Conservation (phyloP, 2,329 filamentous ascomycete species). For the Pseudogymnoascus sp. region DNA sequence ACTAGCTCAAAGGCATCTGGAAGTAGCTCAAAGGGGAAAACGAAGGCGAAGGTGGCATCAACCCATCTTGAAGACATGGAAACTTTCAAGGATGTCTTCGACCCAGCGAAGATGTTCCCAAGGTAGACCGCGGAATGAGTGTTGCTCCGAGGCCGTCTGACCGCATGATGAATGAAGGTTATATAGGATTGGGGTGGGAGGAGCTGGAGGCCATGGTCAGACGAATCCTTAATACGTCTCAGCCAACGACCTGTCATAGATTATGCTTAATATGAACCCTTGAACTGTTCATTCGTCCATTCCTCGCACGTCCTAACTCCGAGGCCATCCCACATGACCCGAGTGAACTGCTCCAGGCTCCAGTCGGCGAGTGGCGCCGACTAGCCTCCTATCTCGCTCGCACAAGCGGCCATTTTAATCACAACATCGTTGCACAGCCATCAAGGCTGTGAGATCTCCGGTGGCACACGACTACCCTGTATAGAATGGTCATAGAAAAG, state of each 20-base stretch:
- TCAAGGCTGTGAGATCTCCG: background rate
- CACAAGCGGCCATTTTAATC: background rate
- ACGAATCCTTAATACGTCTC: background rate
- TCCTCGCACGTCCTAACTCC: background rate
- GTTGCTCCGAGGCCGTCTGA: background rate
- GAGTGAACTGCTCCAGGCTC: background rate
- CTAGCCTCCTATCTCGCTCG: background rate
- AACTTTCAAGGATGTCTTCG: slow-evolving; percentile 47
- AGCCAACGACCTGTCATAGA: slow-evolving; percentile 8
- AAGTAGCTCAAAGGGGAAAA: slow-evolving; percentile 27
- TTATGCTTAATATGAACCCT: slow-evolving; percentile 8
- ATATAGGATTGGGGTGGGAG: background rate
- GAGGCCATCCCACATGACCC: background rate
- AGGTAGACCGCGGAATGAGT: background rate
- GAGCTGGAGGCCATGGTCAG: background rate
- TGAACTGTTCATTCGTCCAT: background rate
- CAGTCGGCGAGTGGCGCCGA: background rate
- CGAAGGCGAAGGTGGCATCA: slow-evolving; percentile 25
- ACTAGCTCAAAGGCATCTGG: slow-evolving; percentile 34
- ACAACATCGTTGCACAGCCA: background rate
- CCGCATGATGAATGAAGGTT: background rate
- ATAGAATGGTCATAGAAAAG: background rate
- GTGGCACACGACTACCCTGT: background rate
- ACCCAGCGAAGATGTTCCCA: slow-evolving; percentile 36
- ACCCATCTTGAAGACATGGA: slow-evolving; percentile 35